Evolutionary conservation across 352 stramenopile species (phyloP).

Genomic region (Globisporangium emineosum): DNA sequence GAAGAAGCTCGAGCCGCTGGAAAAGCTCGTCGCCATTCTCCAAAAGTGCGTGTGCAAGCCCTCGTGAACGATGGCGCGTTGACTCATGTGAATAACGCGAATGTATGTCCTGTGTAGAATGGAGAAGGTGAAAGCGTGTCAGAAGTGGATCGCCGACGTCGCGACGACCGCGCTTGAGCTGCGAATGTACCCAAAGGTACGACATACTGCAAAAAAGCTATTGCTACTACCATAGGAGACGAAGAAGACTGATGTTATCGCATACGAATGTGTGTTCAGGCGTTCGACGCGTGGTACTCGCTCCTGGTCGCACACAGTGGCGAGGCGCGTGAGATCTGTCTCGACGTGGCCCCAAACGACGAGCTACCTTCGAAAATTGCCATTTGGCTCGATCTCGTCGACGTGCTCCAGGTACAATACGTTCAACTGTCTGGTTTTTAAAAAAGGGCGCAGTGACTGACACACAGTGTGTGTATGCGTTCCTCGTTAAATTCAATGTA

Average conservation of each 20-base stretch:
- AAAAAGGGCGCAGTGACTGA: too few species aligned
- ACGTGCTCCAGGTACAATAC: slow-evolving; percentile 69
- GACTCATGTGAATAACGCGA: neutral
- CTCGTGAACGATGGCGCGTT: neutral
- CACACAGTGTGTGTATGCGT: too few species aligned
- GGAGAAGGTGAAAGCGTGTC: slow-evolving; percentile 72
- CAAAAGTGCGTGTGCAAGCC: slow-evolving; percentile 32
- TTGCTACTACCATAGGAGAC: too few species aligned
- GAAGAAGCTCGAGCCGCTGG: slow-evolving; percentile 65
- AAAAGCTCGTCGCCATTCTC: slow-evolving; percentile 75
- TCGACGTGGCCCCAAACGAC: slow-evolving; percentile 55
- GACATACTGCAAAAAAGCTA: neutral
- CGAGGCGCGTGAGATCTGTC: slow-evolving; percentile 30
- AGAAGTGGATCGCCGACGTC: slow-evolving; percentile 78
- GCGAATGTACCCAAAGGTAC: slow-evolving; percentile 50
- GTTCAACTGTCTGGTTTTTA: too few species aligned
- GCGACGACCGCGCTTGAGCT: slow-evolving; percentile 47
- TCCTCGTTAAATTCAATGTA: slow-evolving; percentile 9
- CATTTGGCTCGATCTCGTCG: slow-evolving; percentile 76
- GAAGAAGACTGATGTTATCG: too few species aligned
- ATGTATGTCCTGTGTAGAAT: slow-evolving; percentile 29
- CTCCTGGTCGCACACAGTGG: slow-evolving; percentile 39
- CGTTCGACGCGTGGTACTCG: slow-evolving; percentile 74
- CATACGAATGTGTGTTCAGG: too few species aligned
- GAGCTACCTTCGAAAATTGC: slow-evolving; percentile 49